Evolutionary conservation across 345 rosid species (phyloP).

Genomic region (Dimocarpus longan): DNA sequence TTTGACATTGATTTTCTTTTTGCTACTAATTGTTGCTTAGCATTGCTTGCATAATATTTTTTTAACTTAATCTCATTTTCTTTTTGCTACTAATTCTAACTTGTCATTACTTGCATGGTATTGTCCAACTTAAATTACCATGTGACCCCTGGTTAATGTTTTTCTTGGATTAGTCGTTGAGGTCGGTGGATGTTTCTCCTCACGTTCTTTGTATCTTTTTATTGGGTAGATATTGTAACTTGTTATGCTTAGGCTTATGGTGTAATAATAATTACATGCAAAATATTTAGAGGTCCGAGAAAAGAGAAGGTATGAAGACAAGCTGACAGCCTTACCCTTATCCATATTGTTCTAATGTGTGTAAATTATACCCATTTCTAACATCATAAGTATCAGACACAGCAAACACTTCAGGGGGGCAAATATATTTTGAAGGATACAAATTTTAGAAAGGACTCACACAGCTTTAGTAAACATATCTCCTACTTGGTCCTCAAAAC

Average conservation of each 20-base stretch:
- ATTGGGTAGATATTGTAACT: not conserved
- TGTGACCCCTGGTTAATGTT: not conserved
- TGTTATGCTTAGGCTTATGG: not conserved
- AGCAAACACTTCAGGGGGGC: no score
- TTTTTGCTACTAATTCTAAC: no score
- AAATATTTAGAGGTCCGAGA: not conserved
- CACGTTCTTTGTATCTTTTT: conserved; percentile 11
- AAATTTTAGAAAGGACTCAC: not conserved
- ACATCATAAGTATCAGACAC: no score
- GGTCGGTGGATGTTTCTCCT: conserved; percentile 2
- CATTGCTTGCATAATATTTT: not conserved
- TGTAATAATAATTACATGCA: not conserved
- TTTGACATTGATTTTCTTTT: not conserved
- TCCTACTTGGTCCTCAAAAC: not conserved
- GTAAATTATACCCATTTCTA: no score
- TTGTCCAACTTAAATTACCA: not conserved
- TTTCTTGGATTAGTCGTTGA: not conserved
- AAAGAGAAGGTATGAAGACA: not conserved
- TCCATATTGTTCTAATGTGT: no score
- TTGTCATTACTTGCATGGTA: not conserved
- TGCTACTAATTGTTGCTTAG: not conserved
- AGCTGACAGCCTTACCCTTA: no score
- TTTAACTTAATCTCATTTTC: no score
- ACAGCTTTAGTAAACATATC: not conserved
- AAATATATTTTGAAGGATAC: no score